Base-by-base conservation (phyloP, 192 early-diverging fungal species). In the Rhizophagus sp. region DNA sequence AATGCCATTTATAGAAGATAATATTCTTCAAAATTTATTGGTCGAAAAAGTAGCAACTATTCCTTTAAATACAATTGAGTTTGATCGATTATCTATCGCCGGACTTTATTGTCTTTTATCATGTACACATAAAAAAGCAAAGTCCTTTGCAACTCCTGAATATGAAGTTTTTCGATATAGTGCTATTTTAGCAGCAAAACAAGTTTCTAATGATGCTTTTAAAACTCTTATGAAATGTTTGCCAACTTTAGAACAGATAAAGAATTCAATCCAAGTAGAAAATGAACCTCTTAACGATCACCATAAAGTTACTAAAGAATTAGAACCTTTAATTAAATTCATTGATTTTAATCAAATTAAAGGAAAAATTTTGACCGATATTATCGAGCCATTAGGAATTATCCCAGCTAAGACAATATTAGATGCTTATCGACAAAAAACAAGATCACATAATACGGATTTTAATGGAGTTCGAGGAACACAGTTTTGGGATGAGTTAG, bases 121-220 rank as follows among this genome's bases (percentile, higher is more conserved):
- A 3, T 13, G 4, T 17, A 52, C 47, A 9, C 13, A 44, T 25
- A 19, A 73, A n/a, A 73, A 22, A n/a, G 25, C 19, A 41, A 27
- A 10, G n/a, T 49, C 22, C 1, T 76, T 76, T 64, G 75, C 15
- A 27, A 76, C 75, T 9, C 34, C 57, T 7, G 75, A 76, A 63
- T 76, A 76, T 44, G 52, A 62, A 33, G 61, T 76, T 33, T 76
- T 76, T 30, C 25, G 75, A 36, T 76, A 76, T 63, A 63, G 61
- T 33, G 33, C 62, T 19, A 36, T 76, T n/a, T 19, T 52, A 44
- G 61, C 11, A 27, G 61, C 75, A 24, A 64, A 17, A 13, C 52
- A 64, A 34, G 30, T 64, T 8, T 76, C 57, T 13, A 44, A 76
- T 30, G 57, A 62, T 22, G 13, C 27, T 9, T 10, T 24, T n/a